Conservation (phyloP, 208 protist species). For the Wallacemonas sp. region DNA sequence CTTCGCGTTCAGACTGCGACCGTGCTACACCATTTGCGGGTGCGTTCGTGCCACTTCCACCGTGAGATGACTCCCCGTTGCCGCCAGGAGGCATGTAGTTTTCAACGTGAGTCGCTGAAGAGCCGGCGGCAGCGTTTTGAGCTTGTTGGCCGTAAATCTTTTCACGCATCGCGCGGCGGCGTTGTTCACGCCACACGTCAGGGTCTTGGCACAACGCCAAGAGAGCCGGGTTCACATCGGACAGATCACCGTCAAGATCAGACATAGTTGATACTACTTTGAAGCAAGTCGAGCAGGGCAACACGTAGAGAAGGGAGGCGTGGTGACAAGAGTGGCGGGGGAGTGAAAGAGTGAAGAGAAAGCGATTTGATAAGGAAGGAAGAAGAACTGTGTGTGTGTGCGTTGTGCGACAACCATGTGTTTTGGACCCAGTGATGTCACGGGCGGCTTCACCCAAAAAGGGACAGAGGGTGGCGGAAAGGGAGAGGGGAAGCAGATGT, state of each 20-base stretch:
- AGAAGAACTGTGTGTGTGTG: no score
- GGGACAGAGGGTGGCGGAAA: no score
- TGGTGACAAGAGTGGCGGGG: no score
- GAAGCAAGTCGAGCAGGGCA: no score
- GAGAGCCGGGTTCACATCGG: slow-evolving; percentile 68
- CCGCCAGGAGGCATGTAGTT: slow-evolving; percentile 8
- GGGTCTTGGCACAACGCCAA: slow-evolving; percentile 66
- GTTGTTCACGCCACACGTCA: slow-evolving; percentile 75
- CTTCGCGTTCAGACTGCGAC: slow-evolving; percentile 32
- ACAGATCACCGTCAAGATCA: slow-evolving; percentile 62
- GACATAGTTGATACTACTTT: slow-evolving; percentile 20
- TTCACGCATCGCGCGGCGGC: slow-evolving; percentile 60
- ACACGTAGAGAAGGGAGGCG: no score
- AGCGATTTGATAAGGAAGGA: not conserved
- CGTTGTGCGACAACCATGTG: no score
- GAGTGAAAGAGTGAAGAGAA: no score
- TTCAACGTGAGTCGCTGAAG: slow-evolving; percentile 1
- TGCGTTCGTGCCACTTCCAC: no score
- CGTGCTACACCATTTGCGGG: no score
- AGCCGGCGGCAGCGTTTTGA: not conserved
- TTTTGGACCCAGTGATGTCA: no score
- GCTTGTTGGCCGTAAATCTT: slow-evolving; percentile 52
- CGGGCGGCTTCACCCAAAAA: no score
- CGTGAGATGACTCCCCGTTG: not conserved
- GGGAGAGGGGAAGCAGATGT: not conserved